These are phyloP conservation scores for Trichocomaceae sp. DNA, from an alignment of 2,329 filamentous ascomycete species.

Conservation along the genomic window DNA sequence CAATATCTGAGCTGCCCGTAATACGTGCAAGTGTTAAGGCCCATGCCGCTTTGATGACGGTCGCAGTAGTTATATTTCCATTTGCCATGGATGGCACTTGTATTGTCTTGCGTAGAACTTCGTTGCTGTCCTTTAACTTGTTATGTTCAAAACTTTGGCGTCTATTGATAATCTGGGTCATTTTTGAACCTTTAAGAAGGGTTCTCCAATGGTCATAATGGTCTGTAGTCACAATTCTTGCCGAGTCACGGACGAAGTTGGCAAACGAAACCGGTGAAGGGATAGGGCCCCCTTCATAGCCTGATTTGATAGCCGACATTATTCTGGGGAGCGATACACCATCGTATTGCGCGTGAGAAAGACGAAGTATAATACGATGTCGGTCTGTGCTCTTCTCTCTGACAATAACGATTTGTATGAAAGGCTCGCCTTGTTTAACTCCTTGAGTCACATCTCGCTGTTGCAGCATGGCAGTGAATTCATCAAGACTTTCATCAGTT, in stretches of 20 bases:
- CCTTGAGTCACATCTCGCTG: conserved; percentile 50
- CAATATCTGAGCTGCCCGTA: conserved; percentile 49
- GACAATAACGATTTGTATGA: conserved; percentile 55
- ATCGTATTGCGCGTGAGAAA: conserved; percentile 65
- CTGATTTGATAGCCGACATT: conserved; percentile 53
- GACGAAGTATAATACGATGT: conserved; percentile 51
- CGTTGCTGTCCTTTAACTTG: conserved; percentile 31
- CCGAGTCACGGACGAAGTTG: conserved; percentile 40
- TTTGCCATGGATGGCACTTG: conserved; percentile 41
- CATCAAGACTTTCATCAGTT: conserved; percentile 44
- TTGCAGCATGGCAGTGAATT: conserved; percentile 50
- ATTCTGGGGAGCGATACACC: conserved; percentile 60
- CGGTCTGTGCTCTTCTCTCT: conserved; percentile 35
- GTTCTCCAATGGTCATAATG: conserved; percentile 57
- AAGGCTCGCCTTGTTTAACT: conserved; percentile 54
- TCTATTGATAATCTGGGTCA: conserved; percentile 37
- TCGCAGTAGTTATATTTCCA: conserved; percentile 56
- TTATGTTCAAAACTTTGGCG: conserved; percentile 29
- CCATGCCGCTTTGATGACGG: conserved; percentile 62
- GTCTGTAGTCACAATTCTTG: conserved; percentile 34
- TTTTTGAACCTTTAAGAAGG: conserved; percentile 50
- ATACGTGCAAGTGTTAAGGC: conserved; percentile 55
- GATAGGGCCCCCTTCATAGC: conserved; percentile 42
- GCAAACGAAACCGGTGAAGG: conserved; percentile 40
- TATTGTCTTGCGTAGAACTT: conserved; percentile 28